Percentiles rank a stretch among this genome's conserved stretches.
These are phyloP conservation scores for Striga asiatica DNA, from an alignment of 257 asterid genomes.

Conservation along the genomic window DNA sequence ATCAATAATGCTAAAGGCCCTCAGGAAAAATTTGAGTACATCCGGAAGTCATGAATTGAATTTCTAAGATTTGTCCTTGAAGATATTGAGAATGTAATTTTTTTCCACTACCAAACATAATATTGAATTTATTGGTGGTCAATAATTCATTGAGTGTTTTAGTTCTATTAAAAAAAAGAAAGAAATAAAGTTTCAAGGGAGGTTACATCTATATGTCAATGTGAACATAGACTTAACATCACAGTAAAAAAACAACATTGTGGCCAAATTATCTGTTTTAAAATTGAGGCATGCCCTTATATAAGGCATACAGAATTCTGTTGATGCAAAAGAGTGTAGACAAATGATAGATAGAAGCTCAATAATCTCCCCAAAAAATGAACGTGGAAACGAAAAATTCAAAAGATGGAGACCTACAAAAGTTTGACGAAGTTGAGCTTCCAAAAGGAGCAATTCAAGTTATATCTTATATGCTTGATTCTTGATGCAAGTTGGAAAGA, in stretches of 20 bases:
- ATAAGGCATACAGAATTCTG: not conserved
- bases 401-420: constrained; percentile 4
- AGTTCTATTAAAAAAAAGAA: too few species aligned
- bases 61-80: not conserved
- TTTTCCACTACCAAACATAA: not conserved
- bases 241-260: not conserved
- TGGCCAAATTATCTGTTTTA: too few species aligned
- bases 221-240: not conserved
- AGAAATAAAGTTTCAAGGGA: too few species aligned
- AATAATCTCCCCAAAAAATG: not conserved
- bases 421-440: constrained; percentile 6
- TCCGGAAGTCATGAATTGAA: not conserved
- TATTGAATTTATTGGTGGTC: too few species aligned
- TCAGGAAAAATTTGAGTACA: constrained; percentile 1
- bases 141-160: not conserved
- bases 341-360: too few species aligned
- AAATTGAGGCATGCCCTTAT: too few species aligned
- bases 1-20: not conserved
- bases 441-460: constrained; percentile 4
- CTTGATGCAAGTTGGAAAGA: constrained; percentile 22
- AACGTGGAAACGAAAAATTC: not conserved
- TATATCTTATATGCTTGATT: constrained; percentile 11
- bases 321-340: not conserved
- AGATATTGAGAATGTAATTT: not conserved
- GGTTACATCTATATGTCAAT: not conserved